Percentiles rank a stretch among this genome's conserved stretches.
Conservation (phyloP, 2,329 filamentous ascomycete species). For the Hymenoscyphus occultus region DNA sequence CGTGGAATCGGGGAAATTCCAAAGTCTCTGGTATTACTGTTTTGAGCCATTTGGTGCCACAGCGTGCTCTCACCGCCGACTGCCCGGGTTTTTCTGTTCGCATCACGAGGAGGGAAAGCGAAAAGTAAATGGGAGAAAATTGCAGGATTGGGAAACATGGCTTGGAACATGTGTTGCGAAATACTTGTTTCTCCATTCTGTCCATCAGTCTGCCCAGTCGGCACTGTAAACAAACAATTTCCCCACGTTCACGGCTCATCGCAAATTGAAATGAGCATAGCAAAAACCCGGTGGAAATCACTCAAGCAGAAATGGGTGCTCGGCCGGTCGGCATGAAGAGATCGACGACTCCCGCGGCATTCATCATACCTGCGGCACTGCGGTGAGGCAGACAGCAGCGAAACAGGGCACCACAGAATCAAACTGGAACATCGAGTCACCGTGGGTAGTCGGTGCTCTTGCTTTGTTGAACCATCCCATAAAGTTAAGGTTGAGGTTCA, state of each 20-base stretch:
- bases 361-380: slow-evolving; percentile 14
- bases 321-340: slow-evolving; percentile 18
- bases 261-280: slow-evolving; percentile 1
- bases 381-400: slow-evolving; percentile 16
- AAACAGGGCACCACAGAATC: slow-evolving; percentile 2
- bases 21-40: slow-evolving; percentile 16
- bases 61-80: slow-evolving; percentile 23
- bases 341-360: slow-evolving; percentile 15
- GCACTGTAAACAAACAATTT: neutral
- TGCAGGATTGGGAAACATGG: neutral
- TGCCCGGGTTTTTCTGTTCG: neutral
- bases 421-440: neutral
- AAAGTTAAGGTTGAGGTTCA: slow-evolving; percentile 23
- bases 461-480: slow-evolving; percentile 1
- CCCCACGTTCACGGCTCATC: slow-evolving; percentile 2
- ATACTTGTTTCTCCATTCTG: neutral
- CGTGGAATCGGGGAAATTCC: slow-evolving; percentile 26
- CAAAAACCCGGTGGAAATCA: slow-evolving; percentile 3
- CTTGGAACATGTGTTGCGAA: neutral
- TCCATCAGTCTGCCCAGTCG: neutral
- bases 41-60: slow-evolving; percentile 16
- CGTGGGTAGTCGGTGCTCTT: neutral
- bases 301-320: neutral
- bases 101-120: neutral
- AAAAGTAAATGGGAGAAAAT: neutral